phyloP scores from a whole-genome alignment of 1,284 basidiomycete genomes.

The Wolfiporia cocos region DNA sequence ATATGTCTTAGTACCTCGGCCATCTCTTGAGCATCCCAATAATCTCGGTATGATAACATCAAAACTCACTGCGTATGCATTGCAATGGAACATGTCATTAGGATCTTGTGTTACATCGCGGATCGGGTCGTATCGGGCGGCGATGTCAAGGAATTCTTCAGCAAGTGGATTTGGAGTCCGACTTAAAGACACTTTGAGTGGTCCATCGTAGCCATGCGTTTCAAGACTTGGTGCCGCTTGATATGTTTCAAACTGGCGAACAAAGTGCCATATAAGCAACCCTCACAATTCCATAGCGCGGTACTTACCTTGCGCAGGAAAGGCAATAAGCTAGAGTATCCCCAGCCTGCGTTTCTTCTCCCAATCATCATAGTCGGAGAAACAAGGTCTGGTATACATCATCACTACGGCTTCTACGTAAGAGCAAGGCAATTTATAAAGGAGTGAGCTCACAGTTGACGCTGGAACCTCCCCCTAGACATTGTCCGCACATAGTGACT shows the following conservation, averaged over 20 bases:
- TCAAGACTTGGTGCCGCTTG: constrained; percentile 25
- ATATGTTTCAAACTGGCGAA: constrained; percentile 42
- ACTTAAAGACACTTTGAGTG: constrained; percentile 22
- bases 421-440: not conserved
- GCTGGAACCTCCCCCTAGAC: constrained; percentile 50
- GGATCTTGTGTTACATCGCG: constrained; percentile 17
- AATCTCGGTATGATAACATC: too few species aligned
- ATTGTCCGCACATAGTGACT: constrained; percentile 35
- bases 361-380: constrained; percentile 55
- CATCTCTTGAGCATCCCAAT: not conserved
- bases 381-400: constrained; percentile 45
- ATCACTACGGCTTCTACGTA: constrained; percentile 16
- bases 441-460: constrained; percentile 48
- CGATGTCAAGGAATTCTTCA: constrained; percentile 35
- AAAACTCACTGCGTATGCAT: constrained; percentile 22
- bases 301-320: constrained; percentile 40
- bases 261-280: not conserved
- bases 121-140: constrained; percentile 34
- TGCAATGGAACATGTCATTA: constrained; percentile 19
- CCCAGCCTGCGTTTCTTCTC: constrained; percentile 47
- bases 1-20: constrained; percentile 22
- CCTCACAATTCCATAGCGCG: not conserved
- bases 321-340: constrained; percentile 41
- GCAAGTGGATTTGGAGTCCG: constrained; percentile 15
- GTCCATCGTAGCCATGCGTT: constrained; percentile 20